Percentiles rank a stretch among this genome's conserved stretches.
phyloP scores from a whole-genome alignment of 176 grass and related monocot genomes.

The Avena atlantica region DNA sequence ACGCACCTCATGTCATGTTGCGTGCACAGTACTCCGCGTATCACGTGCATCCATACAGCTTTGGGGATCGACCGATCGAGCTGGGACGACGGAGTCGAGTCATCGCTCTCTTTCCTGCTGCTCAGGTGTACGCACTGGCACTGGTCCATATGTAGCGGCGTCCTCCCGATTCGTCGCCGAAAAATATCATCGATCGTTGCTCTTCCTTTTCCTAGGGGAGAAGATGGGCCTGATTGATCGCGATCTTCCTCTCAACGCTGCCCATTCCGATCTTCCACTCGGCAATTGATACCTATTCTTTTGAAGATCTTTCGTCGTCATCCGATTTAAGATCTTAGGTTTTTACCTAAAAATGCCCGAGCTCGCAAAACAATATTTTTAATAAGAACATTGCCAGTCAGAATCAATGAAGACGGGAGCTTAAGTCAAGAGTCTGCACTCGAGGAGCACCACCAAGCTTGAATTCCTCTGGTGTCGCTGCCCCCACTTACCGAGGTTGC shows the following conservation, averaged over 20 bases:
- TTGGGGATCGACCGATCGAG: neutral
- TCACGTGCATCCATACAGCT: slow-evolving; percentile 18
- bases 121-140: neutral
- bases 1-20: slow-evolving; percentile 17
- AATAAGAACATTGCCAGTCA: too few relatives aligned
- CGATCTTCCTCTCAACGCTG: neutral
- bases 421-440: too few relatives aligned
- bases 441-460: too few relatives aligned
- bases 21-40: neutral
- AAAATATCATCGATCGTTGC: neutral
- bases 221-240: neutral
- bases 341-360: too few relatives aligned
- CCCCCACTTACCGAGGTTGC: too few relatives aligned
- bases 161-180: neutral
- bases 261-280: neutral
- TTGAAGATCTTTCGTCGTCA: neutral
- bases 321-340: too few relatives aligned
- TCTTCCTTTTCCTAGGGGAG: neutral
- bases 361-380: too few relatives aligned
- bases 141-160: neutral
- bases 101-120: neutral
- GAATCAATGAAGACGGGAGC: too few relatives aligned
- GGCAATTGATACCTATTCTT: neutral
- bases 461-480: too few relatives aligned
- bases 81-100: neutral